phyloP scores from a whole-genome alignment of 306 rosid genomes.

The Vicia faba region DNA sequence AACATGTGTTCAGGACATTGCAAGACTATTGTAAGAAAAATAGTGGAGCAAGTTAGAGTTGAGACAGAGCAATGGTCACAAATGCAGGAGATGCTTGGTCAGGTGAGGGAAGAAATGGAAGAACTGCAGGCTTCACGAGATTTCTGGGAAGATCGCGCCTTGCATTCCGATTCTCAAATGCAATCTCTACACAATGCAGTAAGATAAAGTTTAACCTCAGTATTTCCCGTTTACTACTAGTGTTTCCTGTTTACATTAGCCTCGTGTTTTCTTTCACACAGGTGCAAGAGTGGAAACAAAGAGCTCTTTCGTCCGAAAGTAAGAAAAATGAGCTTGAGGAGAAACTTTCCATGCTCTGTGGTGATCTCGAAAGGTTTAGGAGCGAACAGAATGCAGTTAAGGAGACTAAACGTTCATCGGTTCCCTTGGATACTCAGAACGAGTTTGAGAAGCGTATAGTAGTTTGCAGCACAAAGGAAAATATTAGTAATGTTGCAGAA shows the following conservation, averaged over 20 bases:
- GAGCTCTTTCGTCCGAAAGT: slow-evolving; percentile 61
- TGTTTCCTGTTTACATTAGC: background rate
- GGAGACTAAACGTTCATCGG: slow-evolving; percentile 30
- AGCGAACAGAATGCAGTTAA: slow-evolving; percentile 38
- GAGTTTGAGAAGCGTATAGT: slow-evolving; percentile 81
- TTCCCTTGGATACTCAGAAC: slow-evolving; percentile 44
- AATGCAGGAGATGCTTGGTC: slow-evolving; percentile 88
- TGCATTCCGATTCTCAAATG: slow-evolving; percentile 56
- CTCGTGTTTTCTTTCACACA: slow-evolving; percentile 29
- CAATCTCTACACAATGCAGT: slow-evolving; percentile 59
- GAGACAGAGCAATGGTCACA: slow-evolving; percentile 99
- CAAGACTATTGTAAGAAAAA: slow-evolving; percentile 71
- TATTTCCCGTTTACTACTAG: background rate
- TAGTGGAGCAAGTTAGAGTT: slow-evolving; percentile 81
- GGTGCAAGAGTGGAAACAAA: slow-evolving; percentile 91
- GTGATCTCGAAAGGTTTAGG: slow-evolving; percentile 52
- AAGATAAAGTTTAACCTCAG: slow-evolving; percentile 35
- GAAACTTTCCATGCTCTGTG: slow-evolving; percentile 39
- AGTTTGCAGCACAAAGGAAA: slow-evolving; percentile 71
- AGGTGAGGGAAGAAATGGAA: slow-evolving; percentile 91
- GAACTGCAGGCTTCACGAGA: slow-evolving; percentile 84
- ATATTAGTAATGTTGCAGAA: slow-evolving; percentile 39
- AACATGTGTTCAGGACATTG: slow-evolving; percentile 79
- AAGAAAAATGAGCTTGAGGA: slow-evolving; percentile 54
- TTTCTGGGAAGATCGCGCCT: slow-evolving; percentile 81